Conservation (phyloP, 352 stramenopile genomes). For the Globisporangium lucens region DNA sequence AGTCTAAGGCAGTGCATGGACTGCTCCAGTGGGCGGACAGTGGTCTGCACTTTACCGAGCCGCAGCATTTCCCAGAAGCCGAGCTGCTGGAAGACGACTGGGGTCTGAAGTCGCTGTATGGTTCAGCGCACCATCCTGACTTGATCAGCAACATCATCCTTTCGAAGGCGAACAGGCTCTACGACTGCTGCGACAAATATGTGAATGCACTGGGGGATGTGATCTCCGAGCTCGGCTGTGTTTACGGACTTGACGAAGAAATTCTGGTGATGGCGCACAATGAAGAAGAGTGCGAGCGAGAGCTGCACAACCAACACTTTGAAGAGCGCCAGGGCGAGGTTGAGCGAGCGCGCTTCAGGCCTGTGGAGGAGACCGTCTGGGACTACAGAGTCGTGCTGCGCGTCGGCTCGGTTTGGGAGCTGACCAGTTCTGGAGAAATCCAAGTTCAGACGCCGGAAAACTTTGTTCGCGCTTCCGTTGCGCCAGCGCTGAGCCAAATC, state of each 20-base stretch:
- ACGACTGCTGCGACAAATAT: slow-evolving; percentile 2
- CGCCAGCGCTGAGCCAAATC: slow-evolving; percentile 17
- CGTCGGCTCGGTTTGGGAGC: slow-evolving; percentile 6
- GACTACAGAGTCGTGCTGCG: slow-evolving; percentile 18
- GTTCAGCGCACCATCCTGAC: slow-evolving; percentile 18
- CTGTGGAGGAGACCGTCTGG: slow-evolving; percentile 26
- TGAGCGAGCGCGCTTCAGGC: slow-evolving; percentile 5
- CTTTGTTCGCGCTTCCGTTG: neutral
- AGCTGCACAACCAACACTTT: slow-evolving; percentile 57
- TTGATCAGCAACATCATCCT: slow-evolving; percentile 38
- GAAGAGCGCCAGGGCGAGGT: slow-evolving; percentile 32
- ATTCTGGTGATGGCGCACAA: slow-evolving; percentile 37
- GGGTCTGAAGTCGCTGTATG: slow-evolving; percentile 42
- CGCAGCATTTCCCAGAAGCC: slow-evolving; percentile 16
- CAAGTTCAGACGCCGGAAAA: neutral
- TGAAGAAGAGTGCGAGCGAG: slow-evolving; percentile 54
- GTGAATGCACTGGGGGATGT: slow-evolving; percentile 13
- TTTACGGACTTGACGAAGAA: slow-evolving; percentile 38
- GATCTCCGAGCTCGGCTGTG: slow-evolving; percentile 17
- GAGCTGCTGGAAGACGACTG: slow-evolving; percentile 56
- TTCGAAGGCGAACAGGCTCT: slow-evolving; percentile 10
- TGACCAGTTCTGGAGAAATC: neutral
- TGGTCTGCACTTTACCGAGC: slow-evolving; percentile 58
- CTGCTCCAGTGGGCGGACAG: slow-evolving; percentile 78
- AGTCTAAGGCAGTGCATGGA: slow-evolving; percentile 51